Evolutionary conservation across 768 basidiomycete species (phyloP).

Genomic region (Hortiboletus flavorubellus): DNA sequence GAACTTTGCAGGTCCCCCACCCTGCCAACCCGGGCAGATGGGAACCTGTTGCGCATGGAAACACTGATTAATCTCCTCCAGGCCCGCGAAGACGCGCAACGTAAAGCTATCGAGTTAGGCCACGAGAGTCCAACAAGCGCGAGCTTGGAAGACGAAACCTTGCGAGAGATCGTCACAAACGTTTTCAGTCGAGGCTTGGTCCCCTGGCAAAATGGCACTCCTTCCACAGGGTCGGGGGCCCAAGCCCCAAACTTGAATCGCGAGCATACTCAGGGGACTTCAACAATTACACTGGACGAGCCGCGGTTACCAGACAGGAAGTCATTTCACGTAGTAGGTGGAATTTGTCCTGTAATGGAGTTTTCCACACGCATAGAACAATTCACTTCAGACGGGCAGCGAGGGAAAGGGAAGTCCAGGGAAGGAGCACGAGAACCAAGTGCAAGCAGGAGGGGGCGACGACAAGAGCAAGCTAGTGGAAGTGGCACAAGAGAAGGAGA

Average conservation of each 20-base stretch:
- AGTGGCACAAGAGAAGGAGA: not conserved
- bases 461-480: no score
- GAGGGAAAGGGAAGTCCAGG: not conserved
- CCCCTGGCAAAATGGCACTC: conserved; percentile 4
- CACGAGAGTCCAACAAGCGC: conserved; percentile 33
- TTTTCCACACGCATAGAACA: not conserved
- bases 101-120: conserved; percentile 33
- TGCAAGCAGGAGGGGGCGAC: no score
- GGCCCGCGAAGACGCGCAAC: conserved; percentile 48
- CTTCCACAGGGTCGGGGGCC: conserved; percentile 17
- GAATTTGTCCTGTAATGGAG: no score
- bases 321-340: conserved; percentile 7
- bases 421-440: not conserved
- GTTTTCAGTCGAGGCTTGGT: conserved; percentile 29
- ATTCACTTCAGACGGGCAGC: not conserved
- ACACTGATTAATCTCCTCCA: conserved; percentile 50
- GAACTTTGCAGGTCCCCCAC: conserved; percentile 51
- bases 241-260: conserved; percentile 14
- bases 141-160: conserved; percentile 25
- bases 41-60: conserved; percentile 50
- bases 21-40: conserved; percentile 52
- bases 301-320: conserved; percentile 15
- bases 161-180: conserved; percentile 33
- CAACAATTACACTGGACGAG: not conserved
- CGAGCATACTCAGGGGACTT: not conserved